These are phyloP conservation scores for Penicillium angulare DNA, from an alignment of 495 filamentous ascomycete genomes.

Conservation along the genomic window DNA sequence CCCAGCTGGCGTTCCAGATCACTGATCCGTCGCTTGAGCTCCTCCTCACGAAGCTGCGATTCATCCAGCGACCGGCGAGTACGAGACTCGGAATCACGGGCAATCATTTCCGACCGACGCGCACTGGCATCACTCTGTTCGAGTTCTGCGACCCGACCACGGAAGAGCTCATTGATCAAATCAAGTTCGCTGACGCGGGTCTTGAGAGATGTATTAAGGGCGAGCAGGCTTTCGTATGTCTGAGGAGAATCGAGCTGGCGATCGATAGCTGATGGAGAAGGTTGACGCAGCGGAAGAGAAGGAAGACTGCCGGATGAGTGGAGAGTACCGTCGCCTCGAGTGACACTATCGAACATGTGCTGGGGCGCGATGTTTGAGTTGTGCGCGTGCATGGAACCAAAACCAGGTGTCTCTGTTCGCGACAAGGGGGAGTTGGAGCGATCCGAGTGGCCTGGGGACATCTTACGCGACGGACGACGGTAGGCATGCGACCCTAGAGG, in stretches of 20 bases:
- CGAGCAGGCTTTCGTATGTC: constrained; percentile 75
- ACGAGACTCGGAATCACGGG: constrained; percentile 57
- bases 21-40: constrained; percentile 75
- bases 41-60: constrained; percentile 71
- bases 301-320: constrained; percentile 57
- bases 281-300: constrained; percentile 53
- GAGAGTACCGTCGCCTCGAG: constrained; percentile 61
- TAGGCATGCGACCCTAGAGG: constrained; percentile 50
- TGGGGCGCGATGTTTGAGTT: constrained; percentile 74
- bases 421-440: constrained; percentile 84
- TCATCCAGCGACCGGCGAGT: constrained; percentile 71
- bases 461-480: constrained; percentile 70
- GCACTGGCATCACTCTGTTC: constrained; percentile 74
- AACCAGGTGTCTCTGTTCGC: constrained; percentile 76
- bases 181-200: constrained; percentile 92
- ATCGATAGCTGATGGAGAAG: constrained; percentile 74
- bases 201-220: constrained; percentile 76
- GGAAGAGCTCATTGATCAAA: constrained; percentile 91
- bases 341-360: constrained; percentile 73
- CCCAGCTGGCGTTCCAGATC: constrained; percentile 69
- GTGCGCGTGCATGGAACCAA: constrained; percentile 56
- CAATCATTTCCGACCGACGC: constrained; percentile 57
- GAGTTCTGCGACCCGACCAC: constrained; percentile 81
- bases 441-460: constrained; percentile 69
- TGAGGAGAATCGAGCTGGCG: constrained; percentile 72